Base-by-base conservation (phyloP, 23 red algal species). In the Gracilaria domingensis region DNA sequence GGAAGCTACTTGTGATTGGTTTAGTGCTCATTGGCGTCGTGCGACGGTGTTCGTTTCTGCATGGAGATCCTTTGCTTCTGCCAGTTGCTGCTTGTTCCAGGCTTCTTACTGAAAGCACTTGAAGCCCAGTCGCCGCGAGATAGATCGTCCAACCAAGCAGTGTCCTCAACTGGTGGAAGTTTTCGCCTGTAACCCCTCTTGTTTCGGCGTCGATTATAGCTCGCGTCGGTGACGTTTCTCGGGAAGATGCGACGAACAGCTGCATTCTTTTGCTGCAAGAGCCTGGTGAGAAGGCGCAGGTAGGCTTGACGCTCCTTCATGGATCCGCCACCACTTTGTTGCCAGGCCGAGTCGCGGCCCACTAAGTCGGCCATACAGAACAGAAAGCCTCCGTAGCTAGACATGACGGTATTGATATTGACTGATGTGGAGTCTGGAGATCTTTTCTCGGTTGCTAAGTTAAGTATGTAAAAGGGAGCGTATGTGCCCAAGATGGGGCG, bases 381-480 rank as follows among this genome's bases (percentile, higher is more conserved):
- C 40, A 97, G 60, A 73, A 79, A 90, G 25, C 90, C 86, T 8
- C 84, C 90, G 61, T 97, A 97, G 30, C 84, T 83, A 32, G 90
- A 93, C 26, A 69, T 38, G 4, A 97, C 95, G 20, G 90, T 72
- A 51, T 93, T 78, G 2, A 97, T 70, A 25, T 82, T 53, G 25
- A 97, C 51, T 21, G 29, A 51, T 9, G 36, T 49, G 28, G 12
- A 40, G 21, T 56, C 61, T 17, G 13, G 29, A 33, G 78, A 33
- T 25, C 49, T 40, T 44, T 70, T 53, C 23, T 75, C 49, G 33
- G 75, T 61, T 47, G 13, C 35, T 12, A 85, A 24, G 26, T 51
- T 80, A 26, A 97, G 61, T 25, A 97, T 62, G 77, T 74, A 88
- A 80, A 98, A 91, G 42, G 95, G 95, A 48, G 90, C 77, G 61